Conservation (phyloP, 108 stramenopile species). For the Schizochytrium sp. region DNA sequence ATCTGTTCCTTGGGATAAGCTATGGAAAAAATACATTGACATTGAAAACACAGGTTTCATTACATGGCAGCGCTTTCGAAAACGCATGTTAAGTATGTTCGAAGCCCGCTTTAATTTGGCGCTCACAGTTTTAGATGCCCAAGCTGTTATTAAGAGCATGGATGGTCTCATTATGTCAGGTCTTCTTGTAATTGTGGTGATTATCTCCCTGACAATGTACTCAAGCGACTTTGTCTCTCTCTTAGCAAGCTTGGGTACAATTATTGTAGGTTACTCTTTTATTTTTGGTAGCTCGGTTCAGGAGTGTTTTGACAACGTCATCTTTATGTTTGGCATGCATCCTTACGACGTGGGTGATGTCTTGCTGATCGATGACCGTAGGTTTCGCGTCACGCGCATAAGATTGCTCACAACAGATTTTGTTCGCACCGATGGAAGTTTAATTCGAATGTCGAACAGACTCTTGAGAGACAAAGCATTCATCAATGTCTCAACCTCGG, state of each 20-base stretch:
- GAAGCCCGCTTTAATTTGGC: neutral
- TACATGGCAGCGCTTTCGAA: conserved; percentile 29
- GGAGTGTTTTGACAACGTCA: conserved; percentile 36
- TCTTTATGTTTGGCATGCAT: conserved; percentile 46
- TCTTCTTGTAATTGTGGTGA: neutral
- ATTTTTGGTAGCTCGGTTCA: conserved; percentile 41
- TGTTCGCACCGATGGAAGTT: conserved; percentile 20
- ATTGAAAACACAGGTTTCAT: conserved; percentile 31
- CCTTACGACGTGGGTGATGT: conserved; percentile 39
- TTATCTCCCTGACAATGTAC: conserved; percentile 7
- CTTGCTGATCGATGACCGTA: neutral
- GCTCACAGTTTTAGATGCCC: neutral
- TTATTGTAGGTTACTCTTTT: conserved; percentile 27
- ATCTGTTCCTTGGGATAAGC: neutral
- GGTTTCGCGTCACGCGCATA: conserved; percentile 7
- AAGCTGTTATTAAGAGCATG: conserved; percentile 49
- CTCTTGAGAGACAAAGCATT: neutral
- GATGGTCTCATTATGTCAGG: neutral
- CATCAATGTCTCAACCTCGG: conserved; percentile 12
- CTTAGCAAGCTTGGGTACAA: conserved; percentile 21
- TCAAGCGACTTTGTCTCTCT: conserved; percentile 44
- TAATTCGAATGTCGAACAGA: neutral
- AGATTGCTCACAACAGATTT: conserved; percentile 41
- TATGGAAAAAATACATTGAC: conserved; percentile 57
- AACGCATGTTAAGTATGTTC: neutral